Conservation (phyloP, 106 monocot genomes). For the Narthecium ossifragum region DNA sequence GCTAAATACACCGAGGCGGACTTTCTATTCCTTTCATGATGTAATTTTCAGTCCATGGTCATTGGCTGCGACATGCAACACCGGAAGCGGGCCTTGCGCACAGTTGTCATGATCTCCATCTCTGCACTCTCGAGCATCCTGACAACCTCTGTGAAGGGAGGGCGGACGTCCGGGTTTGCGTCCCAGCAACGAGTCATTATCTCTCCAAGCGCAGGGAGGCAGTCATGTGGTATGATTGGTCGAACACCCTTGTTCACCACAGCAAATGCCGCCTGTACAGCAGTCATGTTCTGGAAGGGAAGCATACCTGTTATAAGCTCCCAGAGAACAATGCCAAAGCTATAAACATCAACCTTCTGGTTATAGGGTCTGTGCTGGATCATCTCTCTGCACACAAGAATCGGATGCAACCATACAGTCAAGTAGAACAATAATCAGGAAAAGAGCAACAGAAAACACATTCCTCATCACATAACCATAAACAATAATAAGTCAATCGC, state of each 20-base stretch:
- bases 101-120: conserved; percentile 41
- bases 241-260: conserved; percentile 62
- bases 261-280: conserved; percentile 32
- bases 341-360: conserved; percentile 34
- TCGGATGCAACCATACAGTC: not conserved
- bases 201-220: conserved; percentile 48
- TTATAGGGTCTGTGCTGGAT: conserved; percentile 29
- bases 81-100: conserved; percentile 35
- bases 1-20: not conserved
- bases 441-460: not conserved
- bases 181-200: conserved; percentile 79
- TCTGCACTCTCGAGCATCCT: conserved; percentile 53
- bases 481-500: no score
- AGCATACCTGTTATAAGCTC: conserved; percentile 41
- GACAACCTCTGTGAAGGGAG: conserved; percentile 48
- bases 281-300: conserved; percentile 28
- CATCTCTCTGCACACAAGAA: conserved; percentile 30
- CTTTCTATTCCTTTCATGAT: not conserved
- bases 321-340: conserved; percentile 35
- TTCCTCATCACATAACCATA: no score
- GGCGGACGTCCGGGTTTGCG: conserved; percentile 51
- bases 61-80: conserved; percentile 36
- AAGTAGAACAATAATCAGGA: not conserved
- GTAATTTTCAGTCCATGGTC: conserved; percentile 20
- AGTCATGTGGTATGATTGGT: conserved; percentile 47